Conservation (phyloP, 169 alveolate species). For the Plasmodium chabaudi region DNA sequence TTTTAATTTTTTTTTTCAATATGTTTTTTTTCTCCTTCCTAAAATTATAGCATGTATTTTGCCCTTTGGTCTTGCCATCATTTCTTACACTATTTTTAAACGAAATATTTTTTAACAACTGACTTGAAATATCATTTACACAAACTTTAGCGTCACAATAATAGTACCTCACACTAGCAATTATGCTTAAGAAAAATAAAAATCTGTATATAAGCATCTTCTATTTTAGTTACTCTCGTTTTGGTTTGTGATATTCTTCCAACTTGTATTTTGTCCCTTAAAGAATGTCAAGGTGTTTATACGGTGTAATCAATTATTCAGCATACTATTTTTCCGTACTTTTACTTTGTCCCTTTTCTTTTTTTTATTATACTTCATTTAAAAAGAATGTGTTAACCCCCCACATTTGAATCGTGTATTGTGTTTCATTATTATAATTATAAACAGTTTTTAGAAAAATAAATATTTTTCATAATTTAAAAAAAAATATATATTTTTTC, state of each 20-base stretch:
- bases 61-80: slow-evolving; percentile 7
- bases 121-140: neutral
- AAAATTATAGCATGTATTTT: slow-evolving; percentile 12
- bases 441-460: too few relatives aligned
- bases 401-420: too few relatives aligned
- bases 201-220: neutral
- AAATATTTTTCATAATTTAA: too few relatives aligned
- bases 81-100: neutral
- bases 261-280: too few relatives aligned
- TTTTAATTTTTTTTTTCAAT: slow-evolving; percentile 40
- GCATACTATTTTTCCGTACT: too few relatives aligned
- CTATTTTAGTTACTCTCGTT: neutral
- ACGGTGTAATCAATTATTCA: too few relatives aligned
- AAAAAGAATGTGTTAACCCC: too few relatives aligned
- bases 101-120: neutral
- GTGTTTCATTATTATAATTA: too few relatives aligned
- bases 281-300: too few relatives aligned
- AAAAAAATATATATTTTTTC: too few relatives aligned
- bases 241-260: neutral
- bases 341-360: too few relatives aligned
- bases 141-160: neutral
- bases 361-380: too few relatives aligned
- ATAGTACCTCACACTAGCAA: neutral
- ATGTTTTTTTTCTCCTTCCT: slow-evolving; percentile 35
- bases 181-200: neutral